phyloP scores from a whole-genome alignment of 2,329 filamentous ascomycete genomes.

The Colletotrichum noveboracense region DNA sequence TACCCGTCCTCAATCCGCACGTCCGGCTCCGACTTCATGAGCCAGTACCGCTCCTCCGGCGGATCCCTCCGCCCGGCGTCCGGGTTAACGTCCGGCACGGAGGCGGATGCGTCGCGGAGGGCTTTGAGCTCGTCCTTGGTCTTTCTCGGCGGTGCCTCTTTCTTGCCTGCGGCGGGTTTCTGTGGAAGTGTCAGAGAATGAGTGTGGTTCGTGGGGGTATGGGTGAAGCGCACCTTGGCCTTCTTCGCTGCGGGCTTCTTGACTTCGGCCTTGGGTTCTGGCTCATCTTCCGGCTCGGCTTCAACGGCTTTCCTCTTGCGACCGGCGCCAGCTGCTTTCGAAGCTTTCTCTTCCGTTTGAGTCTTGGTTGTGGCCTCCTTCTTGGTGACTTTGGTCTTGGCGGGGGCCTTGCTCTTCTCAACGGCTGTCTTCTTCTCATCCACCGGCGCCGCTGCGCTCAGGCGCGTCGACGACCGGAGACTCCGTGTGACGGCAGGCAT shows the following conservation, averaged over 20 bases:
- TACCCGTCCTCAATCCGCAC: constrained; percentile 84
- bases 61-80: constrained; percentile 33
- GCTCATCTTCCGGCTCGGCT: not conserved
- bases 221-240: not conserved
- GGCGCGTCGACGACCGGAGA: constrained; percentile 16
- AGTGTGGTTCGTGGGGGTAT: too few species aligned
- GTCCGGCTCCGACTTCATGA: constrained; percentile 89
- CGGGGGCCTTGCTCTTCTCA: not conserved
- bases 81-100: constrained; percentile 40
- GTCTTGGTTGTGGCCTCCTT: not conserved
- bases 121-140: constrained; percentile 18
- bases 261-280: not conserved
- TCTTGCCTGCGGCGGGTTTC: constrained; percentile 2
- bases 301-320: constrained; percentile 1
- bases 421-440: not conserved
- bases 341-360: not conserved
- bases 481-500: constrained; percentile 10
- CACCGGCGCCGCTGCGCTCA: not conserved
- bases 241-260: constrained; percentile 6
- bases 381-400: not conserved
- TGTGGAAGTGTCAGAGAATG: rapidly evolving
- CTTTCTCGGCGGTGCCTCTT: not conserved
- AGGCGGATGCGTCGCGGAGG: not conserved
- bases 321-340: not conserved
- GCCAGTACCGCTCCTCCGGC: constrained; percentile 67